Conservation (phyloP, 208 protist species). For the Leptomonas seymouri region DNA sequence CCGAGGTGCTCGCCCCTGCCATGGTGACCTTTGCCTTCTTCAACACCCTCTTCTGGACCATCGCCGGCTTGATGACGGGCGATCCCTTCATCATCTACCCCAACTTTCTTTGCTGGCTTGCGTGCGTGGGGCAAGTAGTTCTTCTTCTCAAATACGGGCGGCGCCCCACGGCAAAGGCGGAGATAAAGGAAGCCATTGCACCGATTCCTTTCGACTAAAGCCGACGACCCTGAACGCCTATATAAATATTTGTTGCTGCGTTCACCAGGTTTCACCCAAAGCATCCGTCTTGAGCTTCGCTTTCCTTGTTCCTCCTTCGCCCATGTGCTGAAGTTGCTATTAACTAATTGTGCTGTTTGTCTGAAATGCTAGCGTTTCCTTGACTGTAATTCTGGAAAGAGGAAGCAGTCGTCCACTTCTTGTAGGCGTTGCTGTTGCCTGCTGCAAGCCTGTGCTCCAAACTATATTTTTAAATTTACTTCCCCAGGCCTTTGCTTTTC, state of each 20-base stretch:
- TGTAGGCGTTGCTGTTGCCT: too few relatives aligned
- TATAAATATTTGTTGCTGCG: neutral
- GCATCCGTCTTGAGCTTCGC: neutral
- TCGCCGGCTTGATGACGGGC: constrained; percentile 45
- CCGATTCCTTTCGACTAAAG: constrained; percentile 46
- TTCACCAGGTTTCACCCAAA: neutral
- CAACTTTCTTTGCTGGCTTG: constrained; percentile 43
- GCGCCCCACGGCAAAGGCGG: constrained; percentile 18
- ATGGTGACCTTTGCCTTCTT: constrained; percentile 62
- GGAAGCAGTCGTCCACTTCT: too few relatives aligned
- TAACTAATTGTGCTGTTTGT: too few relatives aligned
- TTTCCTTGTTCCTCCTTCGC: neutral
- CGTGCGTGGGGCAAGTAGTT: constrained; percentile 39
- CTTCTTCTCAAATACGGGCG: constrained; percentile 60
- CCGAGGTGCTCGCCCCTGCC: constrained; percentile 48
- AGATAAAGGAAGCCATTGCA: constrained; percentile 45
- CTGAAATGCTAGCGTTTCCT: too few relatives aligned
- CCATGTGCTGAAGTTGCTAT: neutral
- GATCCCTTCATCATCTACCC: constrained; percentile 55
- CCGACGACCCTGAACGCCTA: neutral
- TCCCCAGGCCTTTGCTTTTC: neutral
- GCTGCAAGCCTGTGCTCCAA: too few relatives aligned
- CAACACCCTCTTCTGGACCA: constrained; percentile 60
- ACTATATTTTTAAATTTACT: neutral
- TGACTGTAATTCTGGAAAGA: too few relatives aligned